A percentile compares a stretch with the other conserved stretches of the same genome.
phyloP scores from a whole-genome alignment of 202 grass and related monocot genomes.

The Carex sylvatica region DNA sequence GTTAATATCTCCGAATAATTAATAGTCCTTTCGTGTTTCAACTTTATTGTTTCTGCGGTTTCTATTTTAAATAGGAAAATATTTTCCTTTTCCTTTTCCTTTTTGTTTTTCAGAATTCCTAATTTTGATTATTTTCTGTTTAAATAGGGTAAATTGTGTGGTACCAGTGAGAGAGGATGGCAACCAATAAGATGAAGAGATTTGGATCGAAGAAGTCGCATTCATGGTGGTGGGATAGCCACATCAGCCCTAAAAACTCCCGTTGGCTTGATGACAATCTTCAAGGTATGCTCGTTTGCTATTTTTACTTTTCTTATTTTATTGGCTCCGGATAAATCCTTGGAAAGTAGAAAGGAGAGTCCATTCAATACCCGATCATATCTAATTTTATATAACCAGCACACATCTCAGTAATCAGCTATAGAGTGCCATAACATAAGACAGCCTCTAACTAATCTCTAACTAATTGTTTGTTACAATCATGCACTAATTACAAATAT shows the following conservation, averaged over 20 bases:
- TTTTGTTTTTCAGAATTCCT: slow-evolving; percentile 6
- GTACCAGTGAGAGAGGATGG: slow-evolving; percentile 27
- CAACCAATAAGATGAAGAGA: slow-evolving; percentile 71
- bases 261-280: slow-evolving; percentile 93
- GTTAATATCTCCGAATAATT: too few species aligned
- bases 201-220: slow-evolving; percentile 72
- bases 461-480: too few species aligned
- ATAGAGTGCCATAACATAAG: too few species aligned
- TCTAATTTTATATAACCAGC: too few species aligned
- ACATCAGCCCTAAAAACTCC: slow-evolving; percentile 82
- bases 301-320: slow-evolving; percentile 11
- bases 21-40: background rate
- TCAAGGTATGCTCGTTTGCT: slow-evolving; percentile 41
- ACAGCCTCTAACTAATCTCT: too few species aligned
- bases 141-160: slow-evolving; percentile 20
- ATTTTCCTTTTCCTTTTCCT: background rate
- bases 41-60: background rate
- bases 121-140: slow-evolving; percentile 26
- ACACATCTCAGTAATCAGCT: too few species aligned
- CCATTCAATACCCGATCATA: background rate
- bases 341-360: background rate
- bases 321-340: background rate
- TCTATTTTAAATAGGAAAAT: background rate
- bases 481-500: too few species aligned
- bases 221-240: slow-evolving; percentile 97